Evolutionary conservation across 352 stramenopile species (phyloP), one percentile per base, ranked within the genome.

Genomic region (Elongisporangium prolatum): DNA sequence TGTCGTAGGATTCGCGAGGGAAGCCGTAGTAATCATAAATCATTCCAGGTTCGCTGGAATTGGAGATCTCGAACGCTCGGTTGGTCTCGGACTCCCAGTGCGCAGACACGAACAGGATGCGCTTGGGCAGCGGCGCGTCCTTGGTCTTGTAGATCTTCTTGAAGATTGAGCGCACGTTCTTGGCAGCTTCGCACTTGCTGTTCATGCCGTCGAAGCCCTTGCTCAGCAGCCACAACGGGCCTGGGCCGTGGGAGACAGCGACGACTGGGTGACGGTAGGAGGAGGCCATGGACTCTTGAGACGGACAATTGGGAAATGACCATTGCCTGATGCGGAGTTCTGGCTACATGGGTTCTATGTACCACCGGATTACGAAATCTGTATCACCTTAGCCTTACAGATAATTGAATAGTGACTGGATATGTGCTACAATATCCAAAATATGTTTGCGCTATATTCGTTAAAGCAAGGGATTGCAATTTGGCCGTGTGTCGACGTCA

Each of bases 11-110:
- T 54, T 97, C 71, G 0, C 51, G 47, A 2, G 90, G 86, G 65
- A 98, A 98, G 10, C 84, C 84, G 55, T 84, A 86, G 71, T 98
- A 98, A 73, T 98, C 93, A 71, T 77, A 98, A 28, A 96, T 67
- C 55, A 98, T 75, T 16, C 69, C 54, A 8, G 82, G 81, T 0
- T 67, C 59, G 16, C 78, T 67, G 9, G 72, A 55, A 24, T 80
- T 71, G 20, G 74, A 86, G 62, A 86, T 84, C 50, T 85, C 70
- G 47, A 81, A 75, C n/a, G 69, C 72, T 13, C 68, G 59, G 52
- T 80, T 76, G 4, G 67, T 71, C 62, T 96, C 84, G 4, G 67
- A 71, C 62, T 96, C 84, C 80, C 84, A 97, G 64, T 97, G 89
- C 38, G 84, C 90, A 8, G 79, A 89, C 52, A 97, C 65, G n/a